Percentiles rank a stretch among this genome's conserved stretches.
These are phyloP conservation scores for Rhodamnia argentea DNA, from an alignment of 345 rosid genomes.

Conservation along the genomic window DNA sequence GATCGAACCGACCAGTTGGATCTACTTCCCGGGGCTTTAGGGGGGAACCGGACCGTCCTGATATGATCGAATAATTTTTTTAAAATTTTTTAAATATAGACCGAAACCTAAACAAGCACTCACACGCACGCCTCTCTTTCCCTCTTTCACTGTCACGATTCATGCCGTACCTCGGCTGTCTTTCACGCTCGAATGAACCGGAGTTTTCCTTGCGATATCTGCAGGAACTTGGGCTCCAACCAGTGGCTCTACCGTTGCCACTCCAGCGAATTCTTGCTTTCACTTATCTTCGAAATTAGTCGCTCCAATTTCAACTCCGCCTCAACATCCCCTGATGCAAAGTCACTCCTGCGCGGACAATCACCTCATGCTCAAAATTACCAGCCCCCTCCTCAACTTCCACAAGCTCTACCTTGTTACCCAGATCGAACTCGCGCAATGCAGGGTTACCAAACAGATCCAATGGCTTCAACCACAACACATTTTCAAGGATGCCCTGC, in stretches of 20 bases:
- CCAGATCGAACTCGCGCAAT: background rate
- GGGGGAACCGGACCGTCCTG: no score
- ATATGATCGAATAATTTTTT: no score
- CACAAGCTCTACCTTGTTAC: background rate
- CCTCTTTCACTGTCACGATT: no score
- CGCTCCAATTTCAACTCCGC: background rate
- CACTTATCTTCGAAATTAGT: slow-evolving; percentile 21
- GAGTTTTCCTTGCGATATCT: slow-evolving; percentile 25
- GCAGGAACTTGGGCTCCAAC: slow-evolving; percentile 14
- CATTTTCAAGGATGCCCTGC: background rate
- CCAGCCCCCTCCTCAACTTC: background rate
- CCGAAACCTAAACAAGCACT: no score
- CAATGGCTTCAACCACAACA: background rate
- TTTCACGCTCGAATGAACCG: background rate
- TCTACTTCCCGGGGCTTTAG: no score
- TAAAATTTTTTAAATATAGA: no score
- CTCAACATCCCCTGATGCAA: background rate
- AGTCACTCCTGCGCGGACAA: background rate
- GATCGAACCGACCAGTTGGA: no score
- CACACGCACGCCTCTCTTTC: no score
- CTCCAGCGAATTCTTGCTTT: slow-evolving; percentile 25
- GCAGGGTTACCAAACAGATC: background rate
- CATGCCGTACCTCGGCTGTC: no score
- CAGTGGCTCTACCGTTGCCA: slow-evolving; percentile 38
- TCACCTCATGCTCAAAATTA: background rate